Evolutionary conservation across 768 basidiomycete species (phyloP).

Genomic region (Chalciporus pseudorubinellus): DNA sequence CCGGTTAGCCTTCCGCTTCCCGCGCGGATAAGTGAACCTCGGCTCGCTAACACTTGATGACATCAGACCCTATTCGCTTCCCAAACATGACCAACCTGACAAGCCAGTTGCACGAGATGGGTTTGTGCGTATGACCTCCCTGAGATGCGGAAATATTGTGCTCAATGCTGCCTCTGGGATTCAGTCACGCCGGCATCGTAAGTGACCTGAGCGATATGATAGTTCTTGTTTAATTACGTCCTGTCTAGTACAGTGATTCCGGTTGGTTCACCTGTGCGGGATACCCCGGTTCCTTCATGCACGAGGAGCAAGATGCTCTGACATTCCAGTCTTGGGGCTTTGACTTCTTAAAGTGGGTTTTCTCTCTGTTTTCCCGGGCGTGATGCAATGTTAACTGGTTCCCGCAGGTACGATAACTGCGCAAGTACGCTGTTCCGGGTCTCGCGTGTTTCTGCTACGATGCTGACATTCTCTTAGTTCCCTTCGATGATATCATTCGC

Average conservation of each 20-base stretch:
- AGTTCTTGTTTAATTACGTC: not conserved
- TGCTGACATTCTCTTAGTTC: constrained; percentile 35
- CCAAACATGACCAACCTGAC: constrained; percentile 57
- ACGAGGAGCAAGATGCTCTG: constrained; percentile 59
- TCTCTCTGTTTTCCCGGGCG: not conserved
- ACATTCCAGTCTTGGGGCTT: constrained; percentile 63
- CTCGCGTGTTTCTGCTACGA: not conserved
- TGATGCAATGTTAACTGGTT: not conserved
- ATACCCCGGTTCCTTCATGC: constrained; percentile 60
- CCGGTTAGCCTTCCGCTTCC: constrained; percentile 37
- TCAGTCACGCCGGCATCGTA: constrained; percentile 61
- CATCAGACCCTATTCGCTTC: constrained; percentile 47
- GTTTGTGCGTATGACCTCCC: constrained; percentile 42
- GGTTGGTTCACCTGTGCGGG: constrained; percentile 64
- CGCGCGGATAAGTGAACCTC: not conserved
- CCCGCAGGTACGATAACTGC: constrained; percentile 56
- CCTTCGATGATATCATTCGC: constrained; percentile 52
- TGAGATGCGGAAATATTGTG: not conserved
- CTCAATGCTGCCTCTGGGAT: constrained; percentile 1
- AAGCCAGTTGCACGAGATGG: constrained; percentile 50
- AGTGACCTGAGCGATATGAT: constrained; percentile 13
- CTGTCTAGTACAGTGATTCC: constrained; percentile 56
- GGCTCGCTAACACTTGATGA: not conserved
- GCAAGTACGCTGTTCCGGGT: constrained; percentile 37
- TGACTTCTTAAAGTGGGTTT: constrained; percentile 56